Base-by-base conservation (phyloP, 2,329 filamentous ascomycete species). In the Coniochaeta hoffmannii region DNA sequence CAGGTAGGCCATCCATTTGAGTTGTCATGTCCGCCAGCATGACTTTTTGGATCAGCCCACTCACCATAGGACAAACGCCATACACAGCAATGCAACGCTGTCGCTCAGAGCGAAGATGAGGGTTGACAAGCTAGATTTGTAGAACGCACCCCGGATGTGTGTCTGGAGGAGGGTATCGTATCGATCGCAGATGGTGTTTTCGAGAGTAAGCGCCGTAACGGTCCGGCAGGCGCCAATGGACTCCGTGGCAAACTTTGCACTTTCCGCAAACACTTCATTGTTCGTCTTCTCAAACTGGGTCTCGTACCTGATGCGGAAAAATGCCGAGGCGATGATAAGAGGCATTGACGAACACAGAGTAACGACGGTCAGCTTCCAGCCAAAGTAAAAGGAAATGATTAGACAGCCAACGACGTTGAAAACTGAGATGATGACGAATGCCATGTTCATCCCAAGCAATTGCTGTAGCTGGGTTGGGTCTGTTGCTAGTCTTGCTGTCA, bases 281-380 rank as follows among this genome's bases (percentile, higher is more conserved):
- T 82, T 85, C 67, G 79, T 74, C 44, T 73, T 69, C 53, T 84
- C 81, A 53, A 85, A 81, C 56, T 79, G 73, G n/a, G 75, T 68
- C 62, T 82, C 80, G 28, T 79, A 73, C n/a, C 74, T 70, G 44
- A 83, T 69, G 12, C 80, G 73, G 59, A 66, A 71, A 46, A 70
- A 66, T 0, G 73, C 72, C 1, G 73, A 64, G 7, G 62, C 63
- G 12, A 69, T 59, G 41, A 69, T 66, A 7, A 71, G 55, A 2
- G 66, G 66, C 60, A 71, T 67, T 6, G 69, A 66, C 1, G 66
- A 64, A 24, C 64, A 59, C 15, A 70, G 69, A 1, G 73, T 69
- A 0, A 92, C 83, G 0, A 90, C 68, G 1, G 85, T 82, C 10
- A 92, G 74, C 65, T 90, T 91, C 88, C 88, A 92, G 0, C 87